Evolutionary conservation across 495 filamentous ascomycete genomes (phyloP).

Genomic region (Beverwykella pulmonaria): DNA sequence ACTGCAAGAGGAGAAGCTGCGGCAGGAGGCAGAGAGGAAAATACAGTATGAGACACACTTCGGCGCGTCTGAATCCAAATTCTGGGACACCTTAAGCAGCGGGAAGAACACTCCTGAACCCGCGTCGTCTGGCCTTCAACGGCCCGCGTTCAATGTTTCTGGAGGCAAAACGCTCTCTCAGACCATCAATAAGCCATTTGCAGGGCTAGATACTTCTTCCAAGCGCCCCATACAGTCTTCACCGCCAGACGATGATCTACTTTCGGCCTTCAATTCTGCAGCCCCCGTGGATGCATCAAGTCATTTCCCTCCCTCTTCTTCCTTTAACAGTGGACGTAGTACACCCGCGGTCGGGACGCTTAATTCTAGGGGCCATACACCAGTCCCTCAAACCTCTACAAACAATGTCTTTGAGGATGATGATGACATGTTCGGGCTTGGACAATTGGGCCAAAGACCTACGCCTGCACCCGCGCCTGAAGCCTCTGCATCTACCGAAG

Average conservation of each 20-base stretch:
- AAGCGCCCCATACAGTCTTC: constrained; percentile 34
- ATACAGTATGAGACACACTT: constrained; percentile 73
- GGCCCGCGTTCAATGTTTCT: constrained; percentile 4
- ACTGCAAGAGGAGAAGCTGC: constrained; percentile 74
- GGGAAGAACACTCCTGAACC: constrained; percentile 50
- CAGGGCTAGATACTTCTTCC: constrained; percentile 34
- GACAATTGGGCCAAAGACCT: constrained; percentile 55
- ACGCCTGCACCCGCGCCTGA: constrained; percentile 47
- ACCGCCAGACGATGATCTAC: constrained; percentile 58
- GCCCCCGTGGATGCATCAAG: constrained; percentile 65
- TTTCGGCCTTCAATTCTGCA: constrained; percentile 64
- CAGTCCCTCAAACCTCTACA: constrained; percentile 12
- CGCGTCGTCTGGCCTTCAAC: constrained; percentile 15
- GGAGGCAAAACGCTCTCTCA: constrained; percentile 36
- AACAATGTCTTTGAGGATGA: constrained; percentile 46
- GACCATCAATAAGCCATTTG: constrained; percentile 47
- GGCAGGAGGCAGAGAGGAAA: constrained; percentile 71
- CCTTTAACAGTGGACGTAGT: constrained; percentile 32
- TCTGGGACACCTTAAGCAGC: constrained; percentile 70
- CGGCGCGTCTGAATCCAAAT: constrained; percentile 62
- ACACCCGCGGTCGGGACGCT: constrained; percentile 20
- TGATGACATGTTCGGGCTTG: constrained; percentile 91
- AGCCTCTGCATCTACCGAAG: constrained; percentile 44
- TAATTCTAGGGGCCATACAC: constrained; percentile 19
- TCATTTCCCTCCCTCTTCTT: constrained; percentile 57